Base-by-base conservation (phyloP, 2,329 filamentous ascomycete species). In the Scedosporium dehoogii region DNA sequence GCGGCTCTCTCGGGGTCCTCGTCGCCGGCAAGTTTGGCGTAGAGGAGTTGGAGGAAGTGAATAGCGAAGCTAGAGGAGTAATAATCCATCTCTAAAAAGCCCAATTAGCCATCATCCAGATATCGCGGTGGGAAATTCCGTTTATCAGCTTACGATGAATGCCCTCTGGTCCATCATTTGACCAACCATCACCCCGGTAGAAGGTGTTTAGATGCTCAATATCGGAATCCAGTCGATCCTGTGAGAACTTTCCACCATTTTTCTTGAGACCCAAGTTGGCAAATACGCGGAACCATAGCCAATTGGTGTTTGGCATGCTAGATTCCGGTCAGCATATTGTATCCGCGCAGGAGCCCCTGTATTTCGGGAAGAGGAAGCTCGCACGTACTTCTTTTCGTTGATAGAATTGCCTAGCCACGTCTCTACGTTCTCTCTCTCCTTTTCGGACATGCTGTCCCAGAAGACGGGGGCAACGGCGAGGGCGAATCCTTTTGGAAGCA, bases 251-350 rank as follows among this genome's bases (percentile, higher is more conserved):
- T 0, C 86, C 89, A 1, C 87, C 87, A 67, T 91, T 90, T 67
- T 87, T 89, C 70, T 88, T 88, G 41, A 92, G 73, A 0, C 89
- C 89, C 0, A 93, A 79, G 67, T 93, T 93, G 46, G 89, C 89
- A 70, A 93, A 93, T 4, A 93, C 88, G 46, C 90, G 85, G 71
- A 93, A 93, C 90, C 90, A 93, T 3, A 92, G 79, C 88, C 87
- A 87, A 66, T 81, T 81, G 21, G 82, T 85, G 68, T 85, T 82
- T 1, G 82, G 83, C 83, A 92, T 92, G 64, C 88, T 91, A 68
- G 42, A 2, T 59, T n/a, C 6, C 1, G 14, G 79, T 79, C 23
- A 60, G 42, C 16, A 41, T 23, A 14, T 9, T 75, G 76, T 76
- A 82, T 84, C 67, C 33, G 33, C 10, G 10, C 3, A 12, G 33